Evolutionary conservation across 2,329 filamentous ascomycete species (phyloP), one percentile per base, ranked within the genome.

Genomic region (Fusarium redolens): DNA sequence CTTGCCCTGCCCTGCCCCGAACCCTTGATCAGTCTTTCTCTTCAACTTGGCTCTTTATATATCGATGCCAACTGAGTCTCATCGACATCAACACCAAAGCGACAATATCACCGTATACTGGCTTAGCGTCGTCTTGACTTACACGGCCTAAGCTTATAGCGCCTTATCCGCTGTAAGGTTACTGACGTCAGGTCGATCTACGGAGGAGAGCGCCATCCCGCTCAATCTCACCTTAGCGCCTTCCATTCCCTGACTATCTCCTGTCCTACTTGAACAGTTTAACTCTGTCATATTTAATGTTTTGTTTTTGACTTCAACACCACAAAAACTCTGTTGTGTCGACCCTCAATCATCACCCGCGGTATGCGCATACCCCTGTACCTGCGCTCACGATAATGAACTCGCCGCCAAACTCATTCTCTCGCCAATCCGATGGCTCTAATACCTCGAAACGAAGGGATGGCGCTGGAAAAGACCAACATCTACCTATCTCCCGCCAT

Each of bases 321-420:
- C 28, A n/a, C 28, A 47, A 51, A 64, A 33, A 12, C 33, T 33
- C 28, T 40, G 18, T 48, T 28, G 18, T 13, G n/a, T 17, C 59
- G 31, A 38, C 15, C 31, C 25, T 31, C 15, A 10, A 35, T 28
- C 9, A 35, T 57, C 22, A 17, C 22, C 17, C 48, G 47, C 65
- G 55, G 67, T 37, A 69, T 74, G 61, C 62, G 62, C 62, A 61
- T 30, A 15, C 35, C 44, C 54, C 43, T 61, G n/a, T 40, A 22
- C 51, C 37, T 48, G 60, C 54, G 48, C 41, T 51, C 31, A 65
- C 37, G 18, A 69, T 41, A 31, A 78, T 78, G 76, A 71, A 78
- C 59, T 78, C 76, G 54, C 76, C 76, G 45, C 76, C 76, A 15
- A 67, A 68, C 43, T 78, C 76, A 10, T 59, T 78, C 37, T 58